A percentile compares a stretch with the other conserved stretches of the same genome.
Evolutionary conservation across 2,329 filamentous ascomycete genomes (phyloP).

Genomic region (Exophiala aquamarina): DNA sequence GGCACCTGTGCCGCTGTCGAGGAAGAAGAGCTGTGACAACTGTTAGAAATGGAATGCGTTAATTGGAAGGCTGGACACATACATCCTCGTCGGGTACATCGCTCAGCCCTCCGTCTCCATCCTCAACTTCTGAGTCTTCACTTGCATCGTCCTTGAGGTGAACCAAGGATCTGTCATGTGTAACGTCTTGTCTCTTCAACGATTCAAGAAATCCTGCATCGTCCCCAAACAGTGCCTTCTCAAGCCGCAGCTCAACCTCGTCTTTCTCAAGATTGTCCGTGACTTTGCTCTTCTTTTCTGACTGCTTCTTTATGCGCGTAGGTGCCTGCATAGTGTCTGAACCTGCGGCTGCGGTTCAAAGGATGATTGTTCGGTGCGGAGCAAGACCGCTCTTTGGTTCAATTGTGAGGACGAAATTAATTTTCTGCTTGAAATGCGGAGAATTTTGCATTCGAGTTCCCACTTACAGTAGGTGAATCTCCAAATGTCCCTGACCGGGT

Average conservation of each 20-base stretch:
- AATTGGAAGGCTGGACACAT: constrained; percentile 28
- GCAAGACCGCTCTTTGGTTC: neutral
- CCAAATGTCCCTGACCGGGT: no score
- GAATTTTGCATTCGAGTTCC: no score
- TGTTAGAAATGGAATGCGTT: constrained; percentile 2
- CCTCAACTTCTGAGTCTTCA: constrained; percentile 38
- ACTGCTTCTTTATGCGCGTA: neutral
- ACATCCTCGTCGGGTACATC: constrained; percentile 73
- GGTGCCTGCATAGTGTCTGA: constrained; percentile 3
- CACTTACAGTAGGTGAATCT: no score
- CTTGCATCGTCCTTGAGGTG: constrained; percentile 32
- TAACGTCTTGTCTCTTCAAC: constrained; percentile 59
- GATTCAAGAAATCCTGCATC: constrained; percentile 76
- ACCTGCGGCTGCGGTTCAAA: no score
- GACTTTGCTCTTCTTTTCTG: neutral
- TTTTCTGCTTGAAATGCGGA: neutral
- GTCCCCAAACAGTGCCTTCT: constrained; percentile 85
- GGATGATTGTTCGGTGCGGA: no score
- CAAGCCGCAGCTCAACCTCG: constrained; percentile 79
- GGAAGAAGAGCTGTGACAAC: constrained; percentile 66
- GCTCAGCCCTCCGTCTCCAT: constrained; percentile 56
- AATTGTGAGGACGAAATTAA: neutral
- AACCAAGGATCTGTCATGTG: constrained; percentile 38
- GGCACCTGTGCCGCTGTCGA: constrained; percentile 64
- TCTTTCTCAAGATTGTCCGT: constrained; percentile 63